Percentiles rank a stretch among this genome's conserved stretches.
Conservation (phyloP, 2,329 filamentous ascomycete species). For the Sodiomyces alkalinus region DNA sequence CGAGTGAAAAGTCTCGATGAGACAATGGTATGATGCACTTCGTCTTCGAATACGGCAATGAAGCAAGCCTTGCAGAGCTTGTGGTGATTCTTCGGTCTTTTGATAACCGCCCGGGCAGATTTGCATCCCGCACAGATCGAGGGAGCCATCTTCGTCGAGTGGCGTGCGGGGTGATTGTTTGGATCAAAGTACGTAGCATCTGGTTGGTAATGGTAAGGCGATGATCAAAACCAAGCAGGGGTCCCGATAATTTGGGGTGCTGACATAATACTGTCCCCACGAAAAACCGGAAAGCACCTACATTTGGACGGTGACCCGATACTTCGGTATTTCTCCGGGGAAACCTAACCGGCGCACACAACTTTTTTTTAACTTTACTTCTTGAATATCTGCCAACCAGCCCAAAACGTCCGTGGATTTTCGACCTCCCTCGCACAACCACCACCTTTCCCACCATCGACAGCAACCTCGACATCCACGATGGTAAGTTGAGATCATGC, state of each 20-base stretch:
- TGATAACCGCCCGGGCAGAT: constrained; percentile 66
- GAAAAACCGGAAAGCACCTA: no score
- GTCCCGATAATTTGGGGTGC: no score
- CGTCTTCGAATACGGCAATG: constrained; percentile 72
- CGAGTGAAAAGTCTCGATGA: constrained; percentile 65
- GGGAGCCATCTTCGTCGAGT: constrained; percentile 65
- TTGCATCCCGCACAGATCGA: constrained; percentile 63
- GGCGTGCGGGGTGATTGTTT: no score
- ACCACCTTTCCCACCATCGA: neutral
- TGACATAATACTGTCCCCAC: no score
- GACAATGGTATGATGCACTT: constrained; percentile 85
- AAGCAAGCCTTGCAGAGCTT: constrained; percentile 90
- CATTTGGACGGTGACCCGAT: no score
- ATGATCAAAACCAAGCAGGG: no score
- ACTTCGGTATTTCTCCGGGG: no score
- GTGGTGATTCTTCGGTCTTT: constrained; percentile 86
- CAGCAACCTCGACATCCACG: neutral
- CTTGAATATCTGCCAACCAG: no score
- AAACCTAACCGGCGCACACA: neutral
- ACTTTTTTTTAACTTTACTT: constrained; percentile 12
- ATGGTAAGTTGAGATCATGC: constrained; percentile 3
- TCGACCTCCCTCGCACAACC: constrained; percentile 3
- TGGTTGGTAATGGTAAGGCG: no score
- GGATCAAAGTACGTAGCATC: no score
- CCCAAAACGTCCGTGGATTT: no score